Conservation (phyloP, 2,329 filamentous ascomycete genomes). For the Didymella pinodella region DNA sequence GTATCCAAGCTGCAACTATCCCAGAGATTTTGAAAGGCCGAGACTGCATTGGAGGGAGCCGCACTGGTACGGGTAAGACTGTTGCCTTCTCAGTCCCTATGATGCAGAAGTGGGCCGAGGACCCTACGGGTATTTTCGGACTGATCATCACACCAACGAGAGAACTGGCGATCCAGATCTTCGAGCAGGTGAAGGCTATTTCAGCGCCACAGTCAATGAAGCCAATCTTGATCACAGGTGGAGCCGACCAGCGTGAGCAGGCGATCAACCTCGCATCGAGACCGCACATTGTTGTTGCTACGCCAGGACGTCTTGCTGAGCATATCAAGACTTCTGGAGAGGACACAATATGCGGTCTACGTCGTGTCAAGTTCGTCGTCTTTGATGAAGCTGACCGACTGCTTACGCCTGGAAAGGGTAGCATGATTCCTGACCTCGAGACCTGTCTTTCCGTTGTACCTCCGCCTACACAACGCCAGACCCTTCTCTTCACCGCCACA, state of each 20-base stretch:
- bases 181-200: slow-evolving; percentile 93
- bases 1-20: slow-evolving; percentile 92
- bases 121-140: slow-evolving; percentile 90
- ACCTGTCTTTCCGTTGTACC: slow-evolving; percentile 86
- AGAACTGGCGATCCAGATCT: slow-evolving; percentile 94
- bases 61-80: slow-evolving; percentile 97
- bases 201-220: slow-evolving; percentile 88
- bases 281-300: slow-evolving; percentile 93
- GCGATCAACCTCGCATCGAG: slow-evolving; percentile 81
- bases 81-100: slow-evolving; percentile 95
- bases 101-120: slow-evolving; percentile 89
- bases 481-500: slow-evolving; percentile 93
- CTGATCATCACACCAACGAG: slow-evolving; percentile 77
- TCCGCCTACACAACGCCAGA: slow-evolving; percentile 80
- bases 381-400: slow-evolving; percentile 96
- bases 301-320: slow-evolving; percentile 86
- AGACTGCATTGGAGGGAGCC: slow-evolving; percentile 90
- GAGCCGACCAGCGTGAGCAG: slow-evolving; percentile 89
- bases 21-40: slow-evolving; percentile 89
- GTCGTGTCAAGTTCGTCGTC: slow-evolving; percentile 82
- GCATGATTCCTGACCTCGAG: slow-evolving; percentile 94
- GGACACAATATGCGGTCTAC: slow-evolving; percentile 84
- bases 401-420: slow-evolving; percentile 76
- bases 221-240: slow-evolving; percentile 87
- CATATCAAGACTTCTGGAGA: slow-evolving; percentile 91